These are phyloP conservation scores for Lachancea meyersii DNA, from an alignment of 805 yeast species.

Conservation along the genomic window DNA sequence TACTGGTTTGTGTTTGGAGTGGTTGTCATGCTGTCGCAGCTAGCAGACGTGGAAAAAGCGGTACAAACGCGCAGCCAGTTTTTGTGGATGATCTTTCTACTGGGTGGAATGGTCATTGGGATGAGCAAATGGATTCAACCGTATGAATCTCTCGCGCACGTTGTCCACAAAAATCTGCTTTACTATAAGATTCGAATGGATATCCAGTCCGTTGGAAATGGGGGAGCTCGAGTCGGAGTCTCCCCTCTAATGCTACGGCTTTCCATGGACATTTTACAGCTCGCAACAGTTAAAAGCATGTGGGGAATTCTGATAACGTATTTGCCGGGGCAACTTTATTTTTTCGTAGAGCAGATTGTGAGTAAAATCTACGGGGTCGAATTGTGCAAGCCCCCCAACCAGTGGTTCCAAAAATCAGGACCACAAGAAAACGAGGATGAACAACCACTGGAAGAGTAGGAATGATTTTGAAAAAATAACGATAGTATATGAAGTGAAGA, in stretches of 20 bases:
- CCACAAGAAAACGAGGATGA: conserved; percentile 1
- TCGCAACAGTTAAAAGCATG: conserved; percentile 1
- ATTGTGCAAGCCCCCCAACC: conserved; percentile 13
- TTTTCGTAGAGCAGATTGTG: conserved; percentile 25
- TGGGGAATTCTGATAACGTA: conserved; percentile 23
- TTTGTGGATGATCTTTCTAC: conserved; percentile 23
- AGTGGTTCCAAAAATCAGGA: conserved; percentile 1
- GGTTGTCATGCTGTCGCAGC: conserved; percentile 18
- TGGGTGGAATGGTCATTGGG: conserved; percentile 14
- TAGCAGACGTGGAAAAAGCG: conserved; percentile 26
- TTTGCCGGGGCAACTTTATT: conserved; percentile 28
- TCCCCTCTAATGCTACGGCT: conserved; percentile 1
- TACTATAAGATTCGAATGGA: conserved; percentile 23
- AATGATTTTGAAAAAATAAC: neutral
- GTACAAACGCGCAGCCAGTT: conserved; percentile 20
- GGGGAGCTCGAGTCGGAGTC: neutral
- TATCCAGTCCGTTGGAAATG: neutral
- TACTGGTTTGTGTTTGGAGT: conserved; percentile 22
- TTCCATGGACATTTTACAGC: neutral
- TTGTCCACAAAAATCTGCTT: conserved; percentile 26
- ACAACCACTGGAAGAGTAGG: neutral
- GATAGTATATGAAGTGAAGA: neutral
- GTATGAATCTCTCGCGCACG: conserved; percentile 20
- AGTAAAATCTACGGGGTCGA: conserved; percentile 25
- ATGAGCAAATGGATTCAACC: conserved; percentile 28